Evolutionary conservation across 805 yeast species (phyloP).

Genomic region (Ogataea pignaliae): DNA sequence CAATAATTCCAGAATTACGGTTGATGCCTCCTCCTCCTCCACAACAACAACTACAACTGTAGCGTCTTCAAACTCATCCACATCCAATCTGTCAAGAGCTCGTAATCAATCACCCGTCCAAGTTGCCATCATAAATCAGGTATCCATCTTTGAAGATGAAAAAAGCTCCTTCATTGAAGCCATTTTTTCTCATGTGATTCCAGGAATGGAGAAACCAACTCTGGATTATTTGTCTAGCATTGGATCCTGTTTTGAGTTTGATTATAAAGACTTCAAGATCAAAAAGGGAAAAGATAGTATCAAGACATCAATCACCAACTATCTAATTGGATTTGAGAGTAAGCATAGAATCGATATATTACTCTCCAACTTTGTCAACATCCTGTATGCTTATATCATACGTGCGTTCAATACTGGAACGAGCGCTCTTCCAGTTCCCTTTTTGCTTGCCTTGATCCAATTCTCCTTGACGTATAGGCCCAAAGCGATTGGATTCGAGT

Average conservation of each 20-base stretch:
- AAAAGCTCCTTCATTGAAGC: slow-evolving; percentile 37
- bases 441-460: slow-evolving; percentile 52
- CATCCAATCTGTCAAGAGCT: neutral
- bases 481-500: slow-evolving; percentile 45
- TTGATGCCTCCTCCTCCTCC: neutral
- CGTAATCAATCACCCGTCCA: slow-evolving; percentile 15
- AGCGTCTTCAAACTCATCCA: neutral
- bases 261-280: slow-evolving; percentile 25
- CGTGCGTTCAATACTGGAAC: slow-evolving; percentile 13
- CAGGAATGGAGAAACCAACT: slow-evolving; percentile 31
- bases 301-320: slow-evolving; percentile 35
- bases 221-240: slow-evolving; percentile 33
- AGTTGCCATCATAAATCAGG: slow-evolving; percentile 27
- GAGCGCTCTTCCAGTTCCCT: slow-evolving; percentile 47
- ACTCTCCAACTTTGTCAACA: slow-evolving; percentile 37
- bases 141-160: slow-evolving; percentile 32
- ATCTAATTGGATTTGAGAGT: slow-evolving; percentile 39
- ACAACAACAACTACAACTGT: neutral
- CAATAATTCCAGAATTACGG: neutral
- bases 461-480: slow-evolving; percentile 56
- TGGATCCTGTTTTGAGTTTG: slow-evolving; percentile 25
- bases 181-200: slow-evolving; percentile 30
- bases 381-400: slow-evolving; percentile 27
- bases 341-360: slow-evolving; percentile 45
- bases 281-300: slow-evolving; percentile 24